Percentiles rank a stretch among this genome's conserved stretches.
Conservation (phyloP, 2,329 filamentous ascomycete species). For the Penicillium sp. region DNA sequence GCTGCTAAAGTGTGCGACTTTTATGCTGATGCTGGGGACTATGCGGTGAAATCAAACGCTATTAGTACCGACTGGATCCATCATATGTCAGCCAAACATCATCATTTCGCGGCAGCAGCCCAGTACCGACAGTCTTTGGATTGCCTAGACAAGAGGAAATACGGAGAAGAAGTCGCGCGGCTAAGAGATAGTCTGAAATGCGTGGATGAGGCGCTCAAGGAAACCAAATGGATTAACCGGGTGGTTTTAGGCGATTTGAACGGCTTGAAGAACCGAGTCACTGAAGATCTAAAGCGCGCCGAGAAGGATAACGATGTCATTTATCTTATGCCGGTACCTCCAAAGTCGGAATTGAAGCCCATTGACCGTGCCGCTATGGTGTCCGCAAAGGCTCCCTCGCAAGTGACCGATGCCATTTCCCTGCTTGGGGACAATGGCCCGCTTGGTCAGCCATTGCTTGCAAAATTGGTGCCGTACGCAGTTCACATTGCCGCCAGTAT, state of each 20-base stretch:
- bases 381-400: slow-evolving; percentile 68
- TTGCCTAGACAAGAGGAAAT: slow-evolving; percentile 87
- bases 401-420: slow-evolving; percentile 75
- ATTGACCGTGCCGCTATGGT: slow-evolving; percentile 91
- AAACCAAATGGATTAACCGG: slow-evolving; percentile 77
- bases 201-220: slow-evolving; percentile 80
- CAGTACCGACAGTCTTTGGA: slow-evolving; percentile 90
- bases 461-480: slow-evolving; percentile 88
- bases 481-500: slow-evolving; percentile 94
- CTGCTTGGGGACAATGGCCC: slow-evolving; percentile 75
- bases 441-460: slow-evolving; percentile 80
- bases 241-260: slow-evolving; percentile 77
- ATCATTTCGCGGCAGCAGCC: slow-evolving; percentile 93
- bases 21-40: slow-evolving; percentile 79
- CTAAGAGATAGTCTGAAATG: slow-evolving; percentile 77
- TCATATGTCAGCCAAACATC: slow-evolving; percentile 93
- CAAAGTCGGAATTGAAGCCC: slow-evolving; percentile 80
- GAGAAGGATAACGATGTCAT: slow-evolving; percentile 97
- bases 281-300: slow-evolving; percentile 83
- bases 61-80: slow-evolving; percentile 96
- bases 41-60: slow-evolving; percentile 80
- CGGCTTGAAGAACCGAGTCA: slow-evolving; percentile 73
- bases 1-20: slow-evolving; percentile 88
- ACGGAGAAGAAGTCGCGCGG: slow-evolving; percentile 90
- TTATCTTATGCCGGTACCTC: slow-evolving; percentile 78